A percentile compares a stretch with the other conserved stretches of the same genome.
These are phyloP conservation scores for Filobasidium wieringae DNA, from an alignment of 768 basidiomycete species.

Conservation along the genomic window DNA sequence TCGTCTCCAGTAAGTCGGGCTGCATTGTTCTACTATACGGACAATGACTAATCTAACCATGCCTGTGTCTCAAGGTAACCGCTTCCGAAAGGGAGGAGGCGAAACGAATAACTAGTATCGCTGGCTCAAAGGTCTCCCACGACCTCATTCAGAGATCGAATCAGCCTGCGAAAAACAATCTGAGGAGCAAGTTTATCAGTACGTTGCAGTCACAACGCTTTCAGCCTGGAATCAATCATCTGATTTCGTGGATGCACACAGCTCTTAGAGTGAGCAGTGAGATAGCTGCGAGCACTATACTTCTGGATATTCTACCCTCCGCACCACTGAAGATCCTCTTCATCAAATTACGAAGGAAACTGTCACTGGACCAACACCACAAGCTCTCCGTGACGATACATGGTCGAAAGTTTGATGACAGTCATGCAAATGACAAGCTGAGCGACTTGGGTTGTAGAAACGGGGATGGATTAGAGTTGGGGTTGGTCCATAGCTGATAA, in stretches of 20 bases:
- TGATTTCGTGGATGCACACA: not conserved
- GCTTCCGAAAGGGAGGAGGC: constrained; percentile 26
- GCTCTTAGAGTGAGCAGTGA: not conserved
- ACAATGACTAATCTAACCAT: too few species aligned
- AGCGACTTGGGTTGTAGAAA: too few species aligned
- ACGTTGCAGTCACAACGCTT: not conserved
- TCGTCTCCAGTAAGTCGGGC: constrained; percentile 9
- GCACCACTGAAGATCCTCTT: constrained; percentile 17
- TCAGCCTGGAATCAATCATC: not conserved
- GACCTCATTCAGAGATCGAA: not conserved
- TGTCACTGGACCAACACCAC: too few species aligned
- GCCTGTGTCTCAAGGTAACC: constrained; percentile 1
- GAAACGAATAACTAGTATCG: not conserved
- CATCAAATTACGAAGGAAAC: constrained; percentile 15
- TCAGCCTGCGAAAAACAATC: not conserved
- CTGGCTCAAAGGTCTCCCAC: not conserved
- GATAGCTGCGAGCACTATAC: not conserved
- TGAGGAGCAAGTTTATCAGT: constrained; percentile 32
- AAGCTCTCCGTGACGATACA: too few species aligned
- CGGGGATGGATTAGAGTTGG: too few species aligned
- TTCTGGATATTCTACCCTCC: constrained; percentile 16
- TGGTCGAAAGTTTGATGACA: too few species aligned
- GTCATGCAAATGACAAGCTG: too few species aligned
- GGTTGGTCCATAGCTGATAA: too few species aligned
- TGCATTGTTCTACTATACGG: not conserved